Evolutionary conservation across 345 rosid species (phyloP), one percentile per base, ranked within the genome.

Genomic region (Gossypium anomalum): DNA sequence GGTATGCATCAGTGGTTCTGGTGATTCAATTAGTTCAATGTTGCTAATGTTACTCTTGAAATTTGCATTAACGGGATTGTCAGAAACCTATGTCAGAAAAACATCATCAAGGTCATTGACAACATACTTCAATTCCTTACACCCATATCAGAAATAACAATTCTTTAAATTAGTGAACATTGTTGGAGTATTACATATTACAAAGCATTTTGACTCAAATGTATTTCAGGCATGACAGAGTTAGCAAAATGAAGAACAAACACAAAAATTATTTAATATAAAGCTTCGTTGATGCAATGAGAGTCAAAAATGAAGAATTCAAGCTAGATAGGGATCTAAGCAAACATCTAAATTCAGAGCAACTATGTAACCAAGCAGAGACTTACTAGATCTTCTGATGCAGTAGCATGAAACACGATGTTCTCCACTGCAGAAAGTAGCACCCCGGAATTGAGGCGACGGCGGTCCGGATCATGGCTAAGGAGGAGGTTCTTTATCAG

Each of bases 381-480:
- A 68, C 45, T 70, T 75, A 47, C 69, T 8, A 61, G 61, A 65
- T 71, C 89, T 66, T 84, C 79, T 49, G 71, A 77, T 53, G 80
- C 9, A 52, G 88, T 53, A 45, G 88, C 84, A 74, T 78, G 76
- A 64, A 79, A 70, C 75, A 92, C 79, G 78, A 87, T 70, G 71
- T 84, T 85, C 86, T 93, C 89, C 27, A 82, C 77, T 64, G 87
- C 93, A 41, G 78, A 71, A 73, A 92, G 87, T 74, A 92, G 75
- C 76, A 59, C 80, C 80, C 83, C 86, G 9, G 94, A 84, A 78
- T 93, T 94, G 56, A 92, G 76, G 72, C 80, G 75, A 34, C 92
- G 90, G 10, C 88, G 90, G 70, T 92, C 97, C 27, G 94, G 94
- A 62, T 89, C 98, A 87, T 92, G 96, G 76, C 79, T 68, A 20